Evolutionary conservation across 2,329 filamentous ascomycete species (phyloP).

Genomic region (Neofusicoccum parvum): DNA sequence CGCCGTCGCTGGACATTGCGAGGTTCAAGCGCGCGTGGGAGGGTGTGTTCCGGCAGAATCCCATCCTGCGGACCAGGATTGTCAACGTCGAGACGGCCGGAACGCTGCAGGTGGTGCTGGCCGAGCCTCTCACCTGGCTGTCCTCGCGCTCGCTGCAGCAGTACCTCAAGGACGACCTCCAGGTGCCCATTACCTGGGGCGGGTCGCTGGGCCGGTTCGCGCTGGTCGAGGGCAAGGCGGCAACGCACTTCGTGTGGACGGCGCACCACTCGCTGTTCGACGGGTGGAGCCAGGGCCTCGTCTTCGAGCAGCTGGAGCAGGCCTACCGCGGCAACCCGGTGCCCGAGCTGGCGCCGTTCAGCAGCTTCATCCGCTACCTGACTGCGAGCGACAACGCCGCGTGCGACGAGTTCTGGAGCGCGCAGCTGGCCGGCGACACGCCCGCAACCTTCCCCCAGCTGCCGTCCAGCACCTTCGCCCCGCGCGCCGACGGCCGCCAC

Average conservation of each 20-base stretch:
- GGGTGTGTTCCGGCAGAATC: conserved; percentile 44
- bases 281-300: conserved; percentile 28
- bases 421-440: background rate
- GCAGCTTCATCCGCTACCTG: background rate
- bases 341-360: background rate
- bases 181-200: conserved; percentile 43
- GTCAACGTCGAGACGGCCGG: conserved; percentile 34
- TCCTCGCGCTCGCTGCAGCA: background rate
- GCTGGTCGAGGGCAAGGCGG: conserved; percentile 28
- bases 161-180: conserved; percentile 36
- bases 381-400: background rate
- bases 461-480: background rate
- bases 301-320: background rate
- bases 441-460: background rate
- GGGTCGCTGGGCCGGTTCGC: conserved; percentile 41
- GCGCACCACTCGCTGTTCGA: conserved; percentile 44
- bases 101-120: conserved; percentile 36
- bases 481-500: background rate
- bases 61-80: conserved; percentile 52
- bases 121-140: conserved; percentile 26
- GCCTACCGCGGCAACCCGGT: background rate
- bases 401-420: background rate
- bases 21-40: conserved; percentile 52
- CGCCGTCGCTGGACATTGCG: conserved; percentile 26
- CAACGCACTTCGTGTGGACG: conserved; percentile 21